Base-by-base conservation (phyloP, 768 basidiomycete genomes). In the Pleurotus giganteus region DNA sequence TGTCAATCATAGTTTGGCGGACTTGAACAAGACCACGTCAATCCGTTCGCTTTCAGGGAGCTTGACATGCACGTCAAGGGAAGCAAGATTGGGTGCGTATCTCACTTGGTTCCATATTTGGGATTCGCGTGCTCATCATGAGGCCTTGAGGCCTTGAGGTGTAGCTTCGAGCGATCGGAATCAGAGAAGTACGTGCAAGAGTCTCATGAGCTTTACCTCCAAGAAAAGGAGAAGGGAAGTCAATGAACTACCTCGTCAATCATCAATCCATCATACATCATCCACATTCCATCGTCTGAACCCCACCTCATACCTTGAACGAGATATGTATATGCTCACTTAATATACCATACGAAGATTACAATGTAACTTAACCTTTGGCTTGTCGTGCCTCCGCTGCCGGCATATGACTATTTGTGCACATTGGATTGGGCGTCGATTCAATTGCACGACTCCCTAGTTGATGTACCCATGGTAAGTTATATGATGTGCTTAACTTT, bases 1-100 rank as follows among this genome's bases (percentile, higher is more conserved):
- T 64, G 93, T 96, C 59, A 98, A 98, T 70, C 53, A 54, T 73
- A 91, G 89, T 56, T 76, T 98, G 31, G 96, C 94, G 3, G 94
- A 94, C 71, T 77, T 99, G 47, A 74, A 91, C 59, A 75, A 77
- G 27, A 67, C 78, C 28, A 98, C 68, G 84, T 92, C 61, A 97
- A 95, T 64, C 93, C 92, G 0, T 94, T 94, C 61, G 90, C 93
- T 13, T 71, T 97, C 24, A 82, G 86, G 21, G 95, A 98, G 65
- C 93, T 94, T 12, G 82, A 88, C 58, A 95, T 96, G 83, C 77
- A 81, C 61, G 73, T 85, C 44, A 93, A 94, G 66, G 96, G 96
- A 11, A 78, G 73, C 46, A 83, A 81, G 46, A 72, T 86, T 41
- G 89, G 83, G 87, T 93, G 63, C 70, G 88, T 73, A 31, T 57